These are phyloP conservation scores for Przewalskia tangutica DNA, from an alignment of 257 asterid genomes.

Conservation along the genomic window DNA sequence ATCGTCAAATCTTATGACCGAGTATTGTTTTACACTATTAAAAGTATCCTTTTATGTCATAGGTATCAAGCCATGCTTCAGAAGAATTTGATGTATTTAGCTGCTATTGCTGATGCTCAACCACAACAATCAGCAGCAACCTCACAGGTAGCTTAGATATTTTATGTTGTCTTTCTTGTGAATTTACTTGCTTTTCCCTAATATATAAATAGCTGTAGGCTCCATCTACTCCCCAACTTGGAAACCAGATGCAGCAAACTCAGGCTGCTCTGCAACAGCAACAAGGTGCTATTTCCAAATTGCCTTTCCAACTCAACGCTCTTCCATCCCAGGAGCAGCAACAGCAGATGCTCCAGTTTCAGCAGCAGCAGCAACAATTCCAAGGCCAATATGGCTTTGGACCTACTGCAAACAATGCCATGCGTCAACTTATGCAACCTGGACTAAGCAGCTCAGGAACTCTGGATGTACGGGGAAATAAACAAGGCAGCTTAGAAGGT, in stretches of 20 bases:
- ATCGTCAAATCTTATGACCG: not conserved
- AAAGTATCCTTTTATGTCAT: constrained; percentile 8
- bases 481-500: constrained; percentile 34
- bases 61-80: constrained; percentile 89
- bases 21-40: too few species aligned
- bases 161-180: not conserved
- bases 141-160: constrained; percentile 39
- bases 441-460: constrained; percentile 36
- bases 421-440: constrained; percentile 61
- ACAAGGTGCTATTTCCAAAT: constrained; percentile 39
- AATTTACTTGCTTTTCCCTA: constrained; percentile 11
- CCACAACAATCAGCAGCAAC: constrained; percentile 51
- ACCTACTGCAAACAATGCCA: constrained; percentile 39
- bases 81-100: constrained; percentile 86
- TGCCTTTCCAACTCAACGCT: constrained; percentile 81
- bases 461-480: constrained; percentile 49
- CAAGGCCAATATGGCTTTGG: constrained; percentile 46
- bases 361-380: constrained; percentile 56
- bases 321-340: constrained; percentile 66
- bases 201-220: constrained; percentile 25
- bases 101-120: constrained; percentile 98
- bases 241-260: constrained; percentile 38
- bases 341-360: constrained; percentile 58
- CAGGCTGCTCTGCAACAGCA: constrained; percentile 50
- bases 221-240: constrained; percentile 44